Conservation (phyloP, 148 eudicot genomes). For the Silene latifolia region DNA sequence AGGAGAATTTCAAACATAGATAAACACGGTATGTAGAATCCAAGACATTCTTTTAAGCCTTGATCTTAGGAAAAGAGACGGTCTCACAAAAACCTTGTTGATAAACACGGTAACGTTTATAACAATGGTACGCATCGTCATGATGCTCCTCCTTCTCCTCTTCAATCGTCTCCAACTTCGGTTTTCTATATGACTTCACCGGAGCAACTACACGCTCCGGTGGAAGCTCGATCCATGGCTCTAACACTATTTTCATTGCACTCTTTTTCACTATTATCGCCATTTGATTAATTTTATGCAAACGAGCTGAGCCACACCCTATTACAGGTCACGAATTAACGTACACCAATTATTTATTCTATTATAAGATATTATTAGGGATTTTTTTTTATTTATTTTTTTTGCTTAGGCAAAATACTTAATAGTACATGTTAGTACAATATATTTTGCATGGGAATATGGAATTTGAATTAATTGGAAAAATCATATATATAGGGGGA, state of each 20-base stretch:
- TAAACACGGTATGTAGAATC: too few species aligned
- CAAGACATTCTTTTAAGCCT: too few species aligned
- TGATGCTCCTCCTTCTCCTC: not conserved
- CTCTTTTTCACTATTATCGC: not conserved
- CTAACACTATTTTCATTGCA: not conserved
- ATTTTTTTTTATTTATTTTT: too few species aligned
- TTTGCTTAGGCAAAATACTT: too few species aligned
- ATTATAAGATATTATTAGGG: too few species aligned
- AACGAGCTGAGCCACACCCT: not conserved
- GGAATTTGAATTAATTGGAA: too few species aligned
- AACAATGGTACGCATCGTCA: not conserved
- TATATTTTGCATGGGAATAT: too few species aligned
- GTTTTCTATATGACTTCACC: not conserved
- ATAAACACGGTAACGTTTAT: not conserved
- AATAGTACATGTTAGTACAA: too few species aligned
- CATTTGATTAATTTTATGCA: not conserved
- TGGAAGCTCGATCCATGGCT: slow-evolving; percentile 3
- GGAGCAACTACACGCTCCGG: not conserved
- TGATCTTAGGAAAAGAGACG: too few species aligned
- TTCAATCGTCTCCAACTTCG: not conserved
- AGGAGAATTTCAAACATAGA: not conserved
- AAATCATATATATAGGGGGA: not conserved
- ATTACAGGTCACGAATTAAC: too few species aligned
- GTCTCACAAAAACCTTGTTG: not conserved
- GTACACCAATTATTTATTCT: too few species aligned